Evolutionary conservation across 106 monocot genomes (phyloP), one percentile per base, ranked within the genome.

Genomic region (Triglochin maritima): DNA sequence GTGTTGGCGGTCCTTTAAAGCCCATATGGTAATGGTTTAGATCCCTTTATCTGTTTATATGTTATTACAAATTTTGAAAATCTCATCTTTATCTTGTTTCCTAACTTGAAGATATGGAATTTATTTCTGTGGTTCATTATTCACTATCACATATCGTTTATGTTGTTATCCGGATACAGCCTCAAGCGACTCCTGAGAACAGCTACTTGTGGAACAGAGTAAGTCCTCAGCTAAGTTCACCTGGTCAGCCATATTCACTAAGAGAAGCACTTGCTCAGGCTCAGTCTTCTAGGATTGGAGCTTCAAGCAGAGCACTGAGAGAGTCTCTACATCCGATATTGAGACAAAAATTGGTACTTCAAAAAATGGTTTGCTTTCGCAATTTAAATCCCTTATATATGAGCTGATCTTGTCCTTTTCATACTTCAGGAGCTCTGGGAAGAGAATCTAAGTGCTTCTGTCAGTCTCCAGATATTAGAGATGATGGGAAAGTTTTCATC

Each of bases 251-350:
- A 65, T 98, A 98, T 80, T 98, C 98, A 62, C 81, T 98, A 59
- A 80, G 98, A 64, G 98, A 98, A 77, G 98, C 98, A 74, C 91
- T 98, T 82, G 88, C 88, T 66, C 98, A 98, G 59, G 98, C 98
- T 60, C 98, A 98, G 57, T 98, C 98, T 70, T 92, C 98, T 59
- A 83, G 88, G 72, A 92, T 98, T 63, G 92, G 92, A 44, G 69
- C 86, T 59, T 86, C 92, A 62, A 82, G 86, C 14, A 79, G 92
- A 62, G 92, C 92, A 58, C 67, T 98, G 59, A 80, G 98, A 75
- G 98, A 98, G 58, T 98, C 98, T 62, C 75, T 98, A 60, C 98
- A 98, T 72, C 98, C 98, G 41, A 69, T 89, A 8, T 71, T 98
- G 62, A 79, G 92, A 57, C 98, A 98, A 79, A 98, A 98, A 45